phyloP scores from a whole-genome alignment of 345 rosid species.

The Hypericum androsaemum region DNA sequence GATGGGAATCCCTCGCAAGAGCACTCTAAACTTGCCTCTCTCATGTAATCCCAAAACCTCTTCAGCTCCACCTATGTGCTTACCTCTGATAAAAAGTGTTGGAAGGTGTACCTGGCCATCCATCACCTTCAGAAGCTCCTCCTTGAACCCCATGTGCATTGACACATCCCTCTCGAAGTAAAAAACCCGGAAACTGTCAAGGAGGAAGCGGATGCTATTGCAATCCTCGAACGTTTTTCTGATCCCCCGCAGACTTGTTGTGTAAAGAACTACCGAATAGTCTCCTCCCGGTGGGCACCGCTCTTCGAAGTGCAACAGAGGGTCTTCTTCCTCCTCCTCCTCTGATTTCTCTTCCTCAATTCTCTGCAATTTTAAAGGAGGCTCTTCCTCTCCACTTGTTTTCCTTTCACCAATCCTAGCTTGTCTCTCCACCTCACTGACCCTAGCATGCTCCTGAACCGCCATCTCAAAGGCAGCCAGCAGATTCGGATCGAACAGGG shows the following conservation, averaged over 20 bases:
- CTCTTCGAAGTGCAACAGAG: slow-evolving; percentile 37
- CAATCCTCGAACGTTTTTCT: slow-evolving; percentile 28
- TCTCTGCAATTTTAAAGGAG: slow-evolving; percentile 33
- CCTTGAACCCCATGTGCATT: slow-evolving; percentile 23
- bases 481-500: slow-evolving; percentile 69
- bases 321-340: slow-evolving; percentile 13
- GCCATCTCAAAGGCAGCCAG: slow-evolving; percentile 60
- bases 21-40: slow-evolving; percentile 14
- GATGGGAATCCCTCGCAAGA: slow-evolving; percentile 18
- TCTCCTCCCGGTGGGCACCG: slow-evolving; percentile 71
- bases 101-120: slow-evolving; percentile 18
- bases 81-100: slow-evolving; percentile 21
- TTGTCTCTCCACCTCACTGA: slow-evolving; percentile 31
- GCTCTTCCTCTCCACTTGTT: slow-evolving; percentile 20
- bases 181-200: slow-evolving; percentile 18
- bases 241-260: slow-evolving; percentile 20
- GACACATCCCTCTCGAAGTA: slow-evolving; percentile 22
- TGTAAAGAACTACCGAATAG: slow-evolving; percentile 21
- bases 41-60: slow-evolving; percentile 21
- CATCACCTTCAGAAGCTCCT: slow-evolving; percentile 19
- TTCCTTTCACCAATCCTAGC: slow-evolving; percentile 16
- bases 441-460: slow-evolving; percentile 29
- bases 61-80: slow-evolving; percentile 24
- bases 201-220: slow-evolving; percentile 17
- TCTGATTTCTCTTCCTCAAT: slow-evolving; percentile 16